Evolutionary conservation across 495 filamentous ascomycete genomes (phyloP).

Genomic region (Aspergillus indologenus): DNA sequence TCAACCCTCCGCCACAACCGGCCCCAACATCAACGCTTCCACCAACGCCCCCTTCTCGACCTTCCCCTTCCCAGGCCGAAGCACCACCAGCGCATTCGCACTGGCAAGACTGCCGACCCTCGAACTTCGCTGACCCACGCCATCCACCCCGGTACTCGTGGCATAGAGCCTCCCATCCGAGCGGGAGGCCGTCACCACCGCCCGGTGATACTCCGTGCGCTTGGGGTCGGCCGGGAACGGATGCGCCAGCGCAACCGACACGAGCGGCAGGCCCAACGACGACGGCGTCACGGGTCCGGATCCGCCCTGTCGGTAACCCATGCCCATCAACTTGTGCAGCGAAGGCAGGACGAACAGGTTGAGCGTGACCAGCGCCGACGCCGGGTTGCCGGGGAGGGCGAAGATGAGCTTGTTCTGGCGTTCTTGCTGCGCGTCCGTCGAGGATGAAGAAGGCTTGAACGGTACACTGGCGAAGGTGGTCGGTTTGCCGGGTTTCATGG

Average conservation of each 20-base stretch:
- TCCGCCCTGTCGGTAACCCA: constrained; percentile 40
- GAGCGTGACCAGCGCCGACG: constrained; percentile 86
- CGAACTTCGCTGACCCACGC: constrained; percentile 73
- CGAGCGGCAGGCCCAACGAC: constrained; percentile 63
- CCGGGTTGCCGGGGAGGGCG: constrained; percentile 91
- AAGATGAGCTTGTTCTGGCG: constrained; percentile 72
- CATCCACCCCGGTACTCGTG: constrained; percentile 70
- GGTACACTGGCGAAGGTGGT: constrained; percentile 93
- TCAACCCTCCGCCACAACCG: constrained; percentile 30
- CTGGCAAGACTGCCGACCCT: constrained; percentile 81
- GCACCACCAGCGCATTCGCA: constrained; percentile 80
- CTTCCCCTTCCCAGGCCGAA: constrained; percentile 56
- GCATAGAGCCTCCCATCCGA: constrained; percentile 70
- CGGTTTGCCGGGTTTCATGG: constrained; percentile 97
- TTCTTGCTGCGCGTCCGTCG: constrained; percentile 49
- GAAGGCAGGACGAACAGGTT: constrained; percentile 91
- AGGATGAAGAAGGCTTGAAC: constrained; percentile 40
- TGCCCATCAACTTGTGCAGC: constrained; percentile 63
- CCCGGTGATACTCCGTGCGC: constrained; percentile 86
- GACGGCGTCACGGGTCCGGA: constrained; percentile 26
- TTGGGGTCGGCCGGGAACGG: constrained; percentile 67
- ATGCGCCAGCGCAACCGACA: constrained; percentile 68
- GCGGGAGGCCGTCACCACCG: constrained; percentile 54
- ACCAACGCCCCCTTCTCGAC: constrained; percentile 52
- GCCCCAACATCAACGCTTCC: constrained; percentile 63